These are phyloP conservation scores for Fusarium poae DNA, from an alignment of 2,329 filamentous ascomycete genomes.

Conservation along the genomic window DNA sequence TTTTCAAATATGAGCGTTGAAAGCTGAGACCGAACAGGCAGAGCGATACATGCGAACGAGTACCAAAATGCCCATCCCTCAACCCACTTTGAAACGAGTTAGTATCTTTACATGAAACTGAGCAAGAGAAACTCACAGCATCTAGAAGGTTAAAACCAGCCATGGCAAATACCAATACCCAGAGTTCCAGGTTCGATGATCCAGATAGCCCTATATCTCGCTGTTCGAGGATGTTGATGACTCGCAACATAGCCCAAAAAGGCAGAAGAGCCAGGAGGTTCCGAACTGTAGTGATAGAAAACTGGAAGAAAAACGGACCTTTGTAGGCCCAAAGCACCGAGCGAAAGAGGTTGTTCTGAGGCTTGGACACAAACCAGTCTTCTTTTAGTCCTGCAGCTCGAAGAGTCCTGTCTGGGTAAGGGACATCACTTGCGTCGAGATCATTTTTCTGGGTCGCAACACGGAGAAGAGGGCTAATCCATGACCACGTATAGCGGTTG, in stretches of 20 bases:
- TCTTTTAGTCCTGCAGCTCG: conserved; percentile 64
- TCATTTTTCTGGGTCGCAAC: conserved; percentile 69
- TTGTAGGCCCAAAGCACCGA: conserved; percentile 71
- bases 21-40: conserved; percentile 77
- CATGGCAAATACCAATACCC: conserved; percentile 76
- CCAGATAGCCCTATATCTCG: conserved; percentile 58
- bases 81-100: conserved; percentile 60
- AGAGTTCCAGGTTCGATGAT: conserved; percentile 65
- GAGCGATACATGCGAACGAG: conserved; percentile 70
- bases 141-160: conserved; percentile 70
- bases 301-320: conserved; percentile 68
- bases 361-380: conserved; percentile 63
- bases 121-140: conserved; percentile 50
- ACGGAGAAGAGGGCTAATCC: conserved; percentile 68
- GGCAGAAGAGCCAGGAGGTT: conserved; percentile 76
- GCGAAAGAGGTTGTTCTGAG: conserved; percentile 68
- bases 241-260: conserved; percentile 75
- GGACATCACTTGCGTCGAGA: conserved; percentile 73
- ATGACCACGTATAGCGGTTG: conserved; percentile 74
- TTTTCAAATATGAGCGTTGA: conserved; percentile 82
- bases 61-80: conserved; percentile 77
- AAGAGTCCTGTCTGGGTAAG: conserved; percentile 68
- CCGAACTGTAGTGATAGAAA: conserved; percentile 65
- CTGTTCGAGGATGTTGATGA: conserved; percentile 74
- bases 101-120: not conserved